A percentile compares a stretch with the other conserved stretches of the same genome.
These are phyloP conservation scores for Cyclotella distinguenda DNA, from an alignment of 108 stramenopile species.

Conservation along the genomic window DNA sequence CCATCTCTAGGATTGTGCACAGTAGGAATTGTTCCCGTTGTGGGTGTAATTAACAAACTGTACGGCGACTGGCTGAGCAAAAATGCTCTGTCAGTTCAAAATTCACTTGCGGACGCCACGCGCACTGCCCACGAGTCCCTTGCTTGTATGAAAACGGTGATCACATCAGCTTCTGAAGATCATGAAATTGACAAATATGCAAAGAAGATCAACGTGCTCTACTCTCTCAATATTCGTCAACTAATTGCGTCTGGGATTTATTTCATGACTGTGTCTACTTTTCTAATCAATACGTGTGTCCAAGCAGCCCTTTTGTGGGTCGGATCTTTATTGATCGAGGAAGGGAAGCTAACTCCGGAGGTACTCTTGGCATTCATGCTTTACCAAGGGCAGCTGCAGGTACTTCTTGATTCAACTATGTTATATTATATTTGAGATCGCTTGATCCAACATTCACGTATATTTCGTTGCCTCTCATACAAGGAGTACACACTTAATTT, in stretches of 20 bases:
- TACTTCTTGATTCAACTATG: background rate
- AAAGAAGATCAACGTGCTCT: conserved; percentile 68
- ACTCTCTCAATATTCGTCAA: conserved; percentile 80
- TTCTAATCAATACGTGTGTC: conserved; percentile 88
- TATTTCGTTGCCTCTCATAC: background rate
- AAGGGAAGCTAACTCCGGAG: conserved; percentile 59
- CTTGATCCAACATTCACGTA: background rate
- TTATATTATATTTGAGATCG: background rate
- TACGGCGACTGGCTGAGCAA: conserved; percentile 81
- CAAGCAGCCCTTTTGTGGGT: conserved; percentile 73
- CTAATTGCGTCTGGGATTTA: conserved; percentile 82
- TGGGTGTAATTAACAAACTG: conserved; percentile 77
- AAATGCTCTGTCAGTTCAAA: conserved; percentile 80
- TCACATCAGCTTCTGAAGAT: conserved; percentile 79
- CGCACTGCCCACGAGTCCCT: conserved; percentile 81
- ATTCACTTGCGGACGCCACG: conserved; percentile 83
- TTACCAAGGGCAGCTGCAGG: conserved; percentile 88
- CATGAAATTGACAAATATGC: conserved; percentile 68
- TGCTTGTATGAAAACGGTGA: conserved; percentile 79
- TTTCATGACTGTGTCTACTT: conserved; percentile 87
- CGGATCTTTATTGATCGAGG: conserved; percentile 67
- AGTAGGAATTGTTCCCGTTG: conserved; percentile 75
- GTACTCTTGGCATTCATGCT: conserved; percentile 95
- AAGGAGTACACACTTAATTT: conserved; percentile 82
- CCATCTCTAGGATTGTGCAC: conserved; percentile 74